A percentile compares a stretch with the other conserved stretches of the same genome.
These are phyloP conservation scores for Penicillium sp. DNA, from an alignment of 2,329 filamentous ascomycete species.

Conservation along the genomic window DNA sequence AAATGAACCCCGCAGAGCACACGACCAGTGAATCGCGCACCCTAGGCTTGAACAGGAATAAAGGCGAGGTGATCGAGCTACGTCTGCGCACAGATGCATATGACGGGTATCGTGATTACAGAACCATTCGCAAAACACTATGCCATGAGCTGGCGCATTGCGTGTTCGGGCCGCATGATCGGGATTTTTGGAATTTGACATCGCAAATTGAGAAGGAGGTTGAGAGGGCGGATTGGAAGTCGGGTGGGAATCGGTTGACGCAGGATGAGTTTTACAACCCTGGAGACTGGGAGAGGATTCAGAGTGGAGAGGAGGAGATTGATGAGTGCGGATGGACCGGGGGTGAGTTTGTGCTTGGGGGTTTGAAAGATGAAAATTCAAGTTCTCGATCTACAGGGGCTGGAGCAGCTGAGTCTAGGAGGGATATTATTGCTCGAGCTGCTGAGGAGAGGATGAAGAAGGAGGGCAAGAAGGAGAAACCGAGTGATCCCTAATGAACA, in stretches of 20 bases:
- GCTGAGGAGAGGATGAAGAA: constrained; percentile 67
- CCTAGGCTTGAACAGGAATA: constrained; percentile 82
- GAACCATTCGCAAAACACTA: constrained; percentile 83
- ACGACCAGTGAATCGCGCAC: constrained; percentile 81
- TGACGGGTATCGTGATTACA: constrained; percentile 91
- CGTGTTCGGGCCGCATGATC: constrained; percentile 79
- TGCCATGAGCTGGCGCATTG: constrained; percentile 97
- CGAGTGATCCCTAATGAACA: constrained; percentile 16
- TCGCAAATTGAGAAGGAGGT: constrained; percentile 87
- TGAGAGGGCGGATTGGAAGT: constrained; percentile 73
- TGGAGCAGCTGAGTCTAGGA: constrained; percentile 59
- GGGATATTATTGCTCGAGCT: constrained; percentile 73
- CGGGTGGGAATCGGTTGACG: constrained; percentile 65
- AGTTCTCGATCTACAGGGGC: constrained; percentile 17
- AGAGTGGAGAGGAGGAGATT: constrained; percentile 53
- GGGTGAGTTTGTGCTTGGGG: constrained; percentile 73
- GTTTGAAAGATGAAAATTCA: constrained; percentile 41
- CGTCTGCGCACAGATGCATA: constrained; percentile 89
- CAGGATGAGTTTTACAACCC: constrained; percentile 60
- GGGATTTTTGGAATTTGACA: constrained; percentile 86
- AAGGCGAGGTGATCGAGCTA: constrained; percentile 86
- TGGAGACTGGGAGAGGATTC: constrained; percentile 53
- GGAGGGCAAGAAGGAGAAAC: constrained; percentile 43
- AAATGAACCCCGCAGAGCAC: constrained; percentile 89
- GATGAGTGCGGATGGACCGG: constrained; percentile 77